Evolutionary conservation across 2,329 filamentous ascomycete species (phyloP).

Genomic region (Xylariaceae sp.): DNA sequence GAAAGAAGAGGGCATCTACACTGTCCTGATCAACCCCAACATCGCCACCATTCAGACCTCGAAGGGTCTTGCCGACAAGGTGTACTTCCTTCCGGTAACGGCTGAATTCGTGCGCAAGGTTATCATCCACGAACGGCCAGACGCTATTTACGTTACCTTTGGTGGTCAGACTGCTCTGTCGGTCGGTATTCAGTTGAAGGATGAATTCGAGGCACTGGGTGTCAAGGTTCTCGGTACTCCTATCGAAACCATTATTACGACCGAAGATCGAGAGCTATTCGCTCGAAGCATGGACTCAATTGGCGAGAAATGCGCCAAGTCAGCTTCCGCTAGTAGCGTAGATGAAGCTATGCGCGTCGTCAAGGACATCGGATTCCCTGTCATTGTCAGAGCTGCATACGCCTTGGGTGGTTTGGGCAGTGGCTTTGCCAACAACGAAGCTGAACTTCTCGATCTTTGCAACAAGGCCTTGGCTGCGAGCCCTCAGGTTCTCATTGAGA

Average conservation of each 20-base stretch:
- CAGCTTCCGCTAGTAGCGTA: constrained; percentile 81
- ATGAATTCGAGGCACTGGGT: constrained; percentile 88
- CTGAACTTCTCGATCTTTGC: constrained; percentile 80
- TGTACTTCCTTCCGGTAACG: constrained; percentile 96
- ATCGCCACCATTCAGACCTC: constrained; percentile 99
- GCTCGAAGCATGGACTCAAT: constrained; percentile 98
- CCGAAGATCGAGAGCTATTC: constrained; percentile 95
- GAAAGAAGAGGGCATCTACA: constrained; percentile 97
- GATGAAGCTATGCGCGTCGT: constrained; percentile 87
- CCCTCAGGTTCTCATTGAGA: constrained; percentile 92
- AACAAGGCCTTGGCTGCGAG: constrained; percentile 92
- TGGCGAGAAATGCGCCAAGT: constrained; percentile 95
- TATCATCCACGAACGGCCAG: constrained; percentile 87
- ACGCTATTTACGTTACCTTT: constrained; percentile 96
- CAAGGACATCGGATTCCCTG: constrained; percentile 87
- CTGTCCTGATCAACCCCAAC: constrained; percentile 96
- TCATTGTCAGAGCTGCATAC: constrained; percentile 95
- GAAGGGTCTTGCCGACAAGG: constrained; percentile 95
- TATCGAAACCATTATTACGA: constrained; percentile 97
- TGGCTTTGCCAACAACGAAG: constrained; percentile 87
- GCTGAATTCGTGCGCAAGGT: constrained; percentile 97
- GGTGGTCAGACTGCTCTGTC: constrained; percentile 96
- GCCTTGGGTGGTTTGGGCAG: constrained; percentile 91
- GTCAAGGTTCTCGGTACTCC: constrained; percentile 94
- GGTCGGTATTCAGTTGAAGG: constrained; percentile 94